Evolutionary conservation across 495 filamentous ascomycete species (phyloP), one percentile per base, ranked within the genome.

Genomic region (Lasiosphaeria miniovina): DNA sequence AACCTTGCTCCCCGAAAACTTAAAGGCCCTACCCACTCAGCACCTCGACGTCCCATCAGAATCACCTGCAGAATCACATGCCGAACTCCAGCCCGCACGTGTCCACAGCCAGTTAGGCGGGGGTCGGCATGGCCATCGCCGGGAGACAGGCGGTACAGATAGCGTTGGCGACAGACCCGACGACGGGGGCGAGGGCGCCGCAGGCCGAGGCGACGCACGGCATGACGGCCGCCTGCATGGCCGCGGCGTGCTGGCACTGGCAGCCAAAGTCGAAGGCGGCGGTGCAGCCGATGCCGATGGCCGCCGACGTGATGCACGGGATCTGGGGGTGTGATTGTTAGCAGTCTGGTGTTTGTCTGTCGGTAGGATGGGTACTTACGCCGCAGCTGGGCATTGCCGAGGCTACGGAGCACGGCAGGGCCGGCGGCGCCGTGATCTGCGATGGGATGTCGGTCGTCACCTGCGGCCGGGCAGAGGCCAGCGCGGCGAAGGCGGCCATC

Each of bases 331-430:
- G 8, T 24, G 10, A 2, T n/a, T n/a, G 15, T 55, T 15, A 15
- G 17, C 15, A 14, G 1, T 40, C 14, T 6, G 36, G 52, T 3
- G 35, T 15, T 11, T 38, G 1, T 6, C 8, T 54, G 41, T 24
- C 33, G 10, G 33, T 50, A n/a, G 9, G 7, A 14, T 17, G 57
- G 9, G 8, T 4, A 46, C 54, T 57, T 54, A 62, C 49, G 31
- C 60, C 60, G 36, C 60, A 62, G 45, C 31, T 36, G 41, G 60
- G 60, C 60, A 62, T 62, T 55, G 52, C 32, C 40, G 24, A 15
- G 1, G 55, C 57, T 0, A 58, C 10, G 12, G 60, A 35, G 49
- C 60, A 62, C 24, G 31, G 17, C 7, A 6, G 31, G 4, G n/a
- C 32, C n/a, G 46, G 59, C 12, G 12, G 34, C 4, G 9, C 45